Conservation (phyloP, 805 yeast genomes). For the Pichia cabralensis region DNA sequence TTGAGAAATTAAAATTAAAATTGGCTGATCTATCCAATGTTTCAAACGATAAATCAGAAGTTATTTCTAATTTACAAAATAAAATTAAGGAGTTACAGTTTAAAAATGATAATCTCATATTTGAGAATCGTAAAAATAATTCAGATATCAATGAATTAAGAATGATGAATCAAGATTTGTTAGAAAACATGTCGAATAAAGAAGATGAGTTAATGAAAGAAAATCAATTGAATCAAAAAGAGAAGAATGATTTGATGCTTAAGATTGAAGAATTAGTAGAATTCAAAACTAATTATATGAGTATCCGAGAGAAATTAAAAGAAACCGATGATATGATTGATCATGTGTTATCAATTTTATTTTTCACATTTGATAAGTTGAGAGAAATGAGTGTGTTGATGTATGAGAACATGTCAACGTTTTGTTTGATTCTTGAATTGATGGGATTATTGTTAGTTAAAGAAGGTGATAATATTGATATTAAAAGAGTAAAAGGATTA, state of each 20-base stretch:
- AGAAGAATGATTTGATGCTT: conserved; percentile 36
- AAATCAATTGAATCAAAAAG: conserved; percentile 36
- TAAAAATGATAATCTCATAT: conserved; percentile 11
- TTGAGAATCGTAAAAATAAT: conserved; percentile 13
- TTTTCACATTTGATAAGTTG: conserved; percentile 25
- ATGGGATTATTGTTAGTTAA: conserved; percentile 64
- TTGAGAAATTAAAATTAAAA: background rate
- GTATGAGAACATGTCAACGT: conserved; percentile 32
- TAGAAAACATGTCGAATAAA: conserved; percentile 58
- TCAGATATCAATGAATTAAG: conserved; percentile 10
- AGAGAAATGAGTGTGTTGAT: conserved; percentile 32
- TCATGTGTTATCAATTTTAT: conserved; percentile 15
- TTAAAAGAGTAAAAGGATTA: conserved; percentile 75
- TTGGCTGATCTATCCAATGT: no score
- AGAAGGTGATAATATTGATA: conserved; percentile 29
- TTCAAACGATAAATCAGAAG: no score
- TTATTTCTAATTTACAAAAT: no score
- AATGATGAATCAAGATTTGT: conserved; percentile 47
- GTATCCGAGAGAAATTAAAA: conserved; percentile 20
- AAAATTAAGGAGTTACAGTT: conserved; percentile 5
- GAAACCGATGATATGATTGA: conserved; percentile 18
- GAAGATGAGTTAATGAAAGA: conserved; percentile 52
- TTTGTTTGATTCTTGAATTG: conserved; percentile 55
- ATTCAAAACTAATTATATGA: conserved; percentile 26
- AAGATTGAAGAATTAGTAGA: conserved; percentile 37